Evolutionary conservation across 169 alveolate genomes (phyloP), one percentile per base, ranked within the genome.

Genomic region (Eimeria sp.): DNA sequence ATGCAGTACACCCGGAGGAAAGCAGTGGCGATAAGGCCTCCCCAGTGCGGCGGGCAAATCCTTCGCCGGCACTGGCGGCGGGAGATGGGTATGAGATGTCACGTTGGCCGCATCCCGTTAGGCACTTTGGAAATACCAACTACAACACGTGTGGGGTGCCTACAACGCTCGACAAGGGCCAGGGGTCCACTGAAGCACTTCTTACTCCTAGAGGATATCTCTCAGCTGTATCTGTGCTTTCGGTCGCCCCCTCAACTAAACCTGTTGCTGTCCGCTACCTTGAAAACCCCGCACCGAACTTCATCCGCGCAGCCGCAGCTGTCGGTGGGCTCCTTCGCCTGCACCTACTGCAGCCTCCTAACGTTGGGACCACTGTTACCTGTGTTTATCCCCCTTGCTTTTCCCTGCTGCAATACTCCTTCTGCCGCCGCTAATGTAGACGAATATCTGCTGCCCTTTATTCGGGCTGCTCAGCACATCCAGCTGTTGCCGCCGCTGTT

Each of bases 221-320:
- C 2, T 78, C 68, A 9, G 20, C 66, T 10, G 68, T 78, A 10
- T 49, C 88, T 11, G 27, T 78, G 25, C 62, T 78, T n/a, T 78
- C 88, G 27, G 30, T 83, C 77, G 4, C 90, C 54, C 90, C 60
- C 11, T 77, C 90, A 56, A 83, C 90, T 37, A 46, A 83, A 4
- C 90, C 74, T 37, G 90, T 83, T 10, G 90, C 90, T 30, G 77
- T 83, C 30, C 90, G 90, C 90, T 83, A 83, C 74, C 90, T 83
- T 30, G 58, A 83, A 62, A 83, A 6, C 10, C 74, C 90, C 58
- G 58, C 90, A 0, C 77, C 90, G 6, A 83, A 83, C 76, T 83
- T 58, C 27, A 40, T 83, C 68, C 58, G 90, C 37, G 68, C 90
- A 37, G 90, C 90, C 20, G 90, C 90, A 37, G 72, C 90, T 58